phyloP scores from a whole-genome alignment of 345 rosid genomes.

The Camelina hispida region DNA sequence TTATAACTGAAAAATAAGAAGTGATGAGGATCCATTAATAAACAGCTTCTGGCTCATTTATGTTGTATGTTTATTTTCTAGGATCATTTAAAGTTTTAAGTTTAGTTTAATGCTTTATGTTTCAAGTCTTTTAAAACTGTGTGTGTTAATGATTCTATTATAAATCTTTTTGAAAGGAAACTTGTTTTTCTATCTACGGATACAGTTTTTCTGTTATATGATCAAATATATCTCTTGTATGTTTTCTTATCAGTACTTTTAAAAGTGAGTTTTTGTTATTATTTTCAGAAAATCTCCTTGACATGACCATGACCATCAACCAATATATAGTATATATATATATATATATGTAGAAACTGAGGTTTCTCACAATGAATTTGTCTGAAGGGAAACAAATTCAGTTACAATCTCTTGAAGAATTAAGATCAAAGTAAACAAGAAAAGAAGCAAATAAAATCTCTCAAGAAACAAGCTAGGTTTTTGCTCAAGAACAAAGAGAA shows the following conservation, averaged over 20 bases:
- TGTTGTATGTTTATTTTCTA: not conserved
- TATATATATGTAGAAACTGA: too few relatives aligned
- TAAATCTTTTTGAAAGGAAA: not conserved
- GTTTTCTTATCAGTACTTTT: not conserved
- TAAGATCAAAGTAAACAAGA: too few relatives aligned
- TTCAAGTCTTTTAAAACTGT: not conserved
- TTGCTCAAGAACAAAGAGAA: too few relatives aligned
- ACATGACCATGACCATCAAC: too few relatives aligned
- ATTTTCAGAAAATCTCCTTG: too few relatives aligned
- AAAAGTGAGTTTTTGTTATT: too few relatives aligned
- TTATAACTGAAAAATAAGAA: constrained; percentile 8
- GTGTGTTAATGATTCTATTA: constrained; percentile 14
- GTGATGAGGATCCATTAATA: not conserved
- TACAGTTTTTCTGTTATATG: not conserved
- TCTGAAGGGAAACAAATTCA: too few relatives aligned
- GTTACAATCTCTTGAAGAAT: too few relatives aligned
- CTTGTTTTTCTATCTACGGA: not conserved
- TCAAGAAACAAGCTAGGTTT: too few relatives aligned
- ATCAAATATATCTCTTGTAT: not conserved
- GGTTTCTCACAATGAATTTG: too few relatives aligned
- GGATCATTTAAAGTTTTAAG: not conserved
- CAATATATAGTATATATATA: too few relatives aligned
- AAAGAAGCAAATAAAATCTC: too few relatives aligned
- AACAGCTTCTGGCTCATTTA: constrained; percentile 23
- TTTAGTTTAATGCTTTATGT: not conserved